Conservation (phyloP, 2,329 filamentous ascomycete species). For the Endothia cerciana region DNA sequence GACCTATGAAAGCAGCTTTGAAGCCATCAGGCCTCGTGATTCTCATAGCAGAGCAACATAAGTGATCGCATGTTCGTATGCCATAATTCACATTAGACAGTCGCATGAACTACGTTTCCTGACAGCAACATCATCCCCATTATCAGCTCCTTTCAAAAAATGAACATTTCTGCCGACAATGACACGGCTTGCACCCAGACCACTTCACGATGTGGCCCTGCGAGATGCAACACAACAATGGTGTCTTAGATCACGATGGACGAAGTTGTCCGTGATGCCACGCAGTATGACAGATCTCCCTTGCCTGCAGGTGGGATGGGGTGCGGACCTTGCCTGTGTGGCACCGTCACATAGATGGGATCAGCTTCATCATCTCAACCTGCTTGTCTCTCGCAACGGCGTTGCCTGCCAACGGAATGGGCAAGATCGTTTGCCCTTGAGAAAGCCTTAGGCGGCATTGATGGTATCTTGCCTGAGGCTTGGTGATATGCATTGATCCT, state of each 20-base stretch:
- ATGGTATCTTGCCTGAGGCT: neutral
- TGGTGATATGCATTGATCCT: no score
- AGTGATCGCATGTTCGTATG: no score
- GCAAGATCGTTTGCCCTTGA: neutral
- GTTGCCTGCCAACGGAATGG: neutral
- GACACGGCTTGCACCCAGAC: neutral
- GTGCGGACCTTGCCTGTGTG: neutral
- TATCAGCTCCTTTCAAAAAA: no score
- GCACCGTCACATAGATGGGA: neutral
- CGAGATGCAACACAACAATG: neutral
- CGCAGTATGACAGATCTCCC: neutral
- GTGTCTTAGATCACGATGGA: no score
- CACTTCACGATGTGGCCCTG: neutral
- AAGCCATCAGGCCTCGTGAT: neutral
- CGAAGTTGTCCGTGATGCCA: neutral
- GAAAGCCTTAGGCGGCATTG: neutral
- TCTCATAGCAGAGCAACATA: no score
- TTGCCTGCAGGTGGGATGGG: no score
- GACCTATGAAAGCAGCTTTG: no score
- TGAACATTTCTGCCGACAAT: neutral
- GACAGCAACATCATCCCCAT: no score
- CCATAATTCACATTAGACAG: no score
- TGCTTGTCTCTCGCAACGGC: neutral
- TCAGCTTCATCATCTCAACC: neutral
- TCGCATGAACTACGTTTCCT: no score